A percentile compares a stretch with the other conserved stretches of the same genome.
phyloP scores from a whole-genome alignment of 1,139 yeast species.

The Sugiyamaella novakii region DNA sequence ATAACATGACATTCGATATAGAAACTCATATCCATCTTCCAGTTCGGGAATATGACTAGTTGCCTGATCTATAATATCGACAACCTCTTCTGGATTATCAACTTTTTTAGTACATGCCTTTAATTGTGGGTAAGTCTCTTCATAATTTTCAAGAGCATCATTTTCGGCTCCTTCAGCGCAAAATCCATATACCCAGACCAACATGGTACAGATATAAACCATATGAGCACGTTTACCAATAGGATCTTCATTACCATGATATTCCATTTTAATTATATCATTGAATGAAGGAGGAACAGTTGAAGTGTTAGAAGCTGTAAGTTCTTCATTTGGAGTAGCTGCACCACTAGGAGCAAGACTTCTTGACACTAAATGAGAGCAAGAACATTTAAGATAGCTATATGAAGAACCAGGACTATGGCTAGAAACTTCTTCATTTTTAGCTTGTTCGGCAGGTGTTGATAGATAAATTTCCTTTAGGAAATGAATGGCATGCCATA shows the following conservation, averaged over 20 bases:
- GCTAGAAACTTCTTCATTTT: conserved; percentile 13
- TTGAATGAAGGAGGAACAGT: conserved; percentile 12
- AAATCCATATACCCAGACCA: conserved; percentile 62
- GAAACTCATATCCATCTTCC: conserved; percentile 35
- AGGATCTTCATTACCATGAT: conserved; percentile 55
- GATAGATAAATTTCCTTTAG: conserved; percentile 35
- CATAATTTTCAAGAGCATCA: conserved; percentile 29
- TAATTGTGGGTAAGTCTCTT: conserved; percentile 15
- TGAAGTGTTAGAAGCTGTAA: background rate
- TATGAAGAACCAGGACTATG: conserved; percentile 10
- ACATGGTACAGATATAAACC: conserved; percentile 53
- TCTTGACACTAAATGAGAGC: conserved; percentile 25
- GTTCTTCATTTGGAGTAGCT: conserved; percentile 24
- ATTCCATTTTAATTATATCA: conserved; percentile 39
- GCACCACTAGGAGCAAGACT: conserved; percentile 27
- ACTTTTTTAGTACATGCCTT: conserved; percentile 15
- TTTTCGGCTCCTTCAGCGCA: conserved; percentile 59
- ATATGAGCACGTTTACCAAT: conserved; percentile 59
- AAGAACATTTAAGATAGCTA: conserved; percentile 25
- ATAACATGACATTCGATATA: conserved; percentile 32
- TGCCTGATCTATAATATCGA: conserved; percentile 19
- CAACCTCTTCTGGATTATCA: conserved; percentile 23
- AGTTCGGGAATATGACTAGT: conserved; percentile 24
- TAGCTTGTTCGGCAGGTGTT: conserved; percentile 20
- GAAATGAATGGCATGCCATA: conserved; percentile 37